These are phyloP conservation scores for Silybum marianum DNA, from an alignment of 129 eudicot genomes.

Conservation along the genomic window DNA sequence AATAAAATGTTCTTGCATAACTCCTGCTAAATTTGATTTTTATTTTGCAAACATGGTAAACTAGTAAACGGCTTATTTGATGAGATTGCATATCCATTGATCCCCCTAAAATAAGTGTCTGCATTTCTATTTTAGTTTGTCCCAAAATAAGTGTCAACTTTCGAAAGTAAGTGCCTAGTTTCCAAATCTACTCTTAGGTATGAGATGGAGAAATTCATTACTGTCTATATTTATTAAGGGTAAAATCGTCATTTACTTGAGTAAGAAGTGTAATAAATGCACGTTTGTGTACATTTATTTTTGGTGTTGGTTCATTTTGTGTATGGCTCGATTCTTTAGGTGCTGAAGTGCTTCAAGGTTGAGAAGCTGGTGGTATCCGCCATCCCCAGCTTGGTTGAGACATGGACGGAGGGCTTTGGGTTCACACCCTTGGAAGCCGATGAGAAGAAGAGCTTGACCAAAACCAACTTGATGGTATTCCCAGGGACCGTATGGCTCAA, in stretches of 20 bases:
- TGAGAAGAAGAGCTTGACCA: conserved; percentile 60
- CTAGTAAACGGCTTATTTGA: not conserved
- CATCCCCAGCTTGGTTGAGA: conserved; percentile 74
- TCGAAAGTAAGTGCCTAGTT: too few relatives aligned
- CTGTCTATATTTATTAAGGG: too few relatives aligned
- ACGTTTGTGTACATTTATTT: not conserved
- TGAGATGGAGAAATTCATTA: too few relatives aligned
- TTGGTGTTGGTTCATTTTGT: not conserved
- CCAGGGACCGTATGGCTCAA: conserved; percentile 92
- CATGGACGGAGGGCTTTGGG: conserved; percentile 93
- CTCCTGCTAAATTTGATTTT: not conserved
- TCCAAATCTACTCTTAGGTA: too few relatives aligned
- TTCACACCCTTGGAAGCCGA: conserved; percentile 69
- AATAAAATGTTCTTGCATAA: not conserved
- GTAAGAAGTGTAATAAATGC: too few relatives aligned
- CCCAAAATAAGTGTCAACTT: too few relatives aligned
- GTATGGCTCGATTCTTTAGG: conserved; percentile 40
- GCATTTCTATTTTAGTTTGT: too few relatives aligned
- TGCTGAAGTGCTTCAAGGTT: conserved; percentile 78
- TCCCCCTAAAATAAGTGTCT: too few relatives aligned
- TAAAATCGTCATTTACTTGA: too few relatives aligned
- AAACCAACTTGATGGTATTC: conserved; percentile 85
- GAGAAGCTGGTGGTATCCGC: conserved; percentile 90
- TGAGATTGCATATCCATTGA: conserved; percentile 11
- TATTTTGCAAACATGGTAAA: conserved; percentile 7